Evolutionary conservation across 2,329 filamentous ascomycete genomes (phyloP).

Genomic region (Botrytis paeoniae): DNA sequence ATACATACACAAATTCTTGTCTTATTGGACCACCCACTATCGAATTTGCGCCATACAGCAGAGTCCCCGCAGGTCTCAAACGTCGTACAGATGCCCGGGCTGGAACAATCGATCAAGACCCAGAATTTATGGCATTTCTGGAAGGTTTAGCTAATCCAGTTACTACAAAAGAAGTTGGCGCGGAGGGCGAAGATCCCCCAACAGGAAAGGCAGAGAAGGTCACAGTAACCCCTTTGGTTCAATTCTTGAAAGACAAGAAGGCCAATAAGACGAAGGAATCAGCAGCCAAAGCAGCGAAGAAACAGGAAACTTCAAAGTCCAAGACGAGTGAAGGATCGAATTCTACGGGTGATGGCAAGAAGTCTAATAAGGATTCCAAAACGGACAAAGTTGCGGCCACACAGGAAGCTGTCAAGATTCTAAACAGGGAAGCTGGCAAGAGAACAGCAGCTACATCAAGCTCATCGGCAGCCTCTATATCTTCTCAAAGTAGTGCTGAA

Average conservation of each 20-base stretch:
- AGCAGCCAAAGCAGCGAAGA: slow-evolving; percentile 52
- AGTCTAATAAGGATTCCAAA: slow-evolving; percentile 60
- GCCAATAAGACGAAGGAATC: slow-evolving; percentile 65
- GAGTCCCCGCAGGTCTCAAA: slow-evolving; percentile 67
- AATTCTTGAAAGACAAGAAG: slow-evolving; percentile 89
- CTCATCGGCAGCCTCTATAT: slow-evolving; percentile 15
- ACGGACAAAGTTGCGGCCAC: slow-evolving; percentile 57
- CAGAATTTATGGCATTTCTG: slow-evolving; percentile 91
- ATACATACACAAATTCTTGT: slow-evolving; percentile 66
- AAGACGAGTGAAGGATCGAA: slow-evolving; percentile 49
- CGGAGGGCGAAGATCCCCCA: slow-evolving; percentile 33
- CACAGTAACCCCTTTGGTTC: slow-evolving; percentile 83
- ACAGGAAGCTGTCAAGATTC: slow-evolving; percentile 60
- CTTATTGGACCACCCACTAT: slow-evolving; percentile 76
- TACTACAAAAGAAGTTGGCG: slow-evolving; percentile 47
- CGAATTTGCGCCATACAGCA: slow-evolving; percentile 81
- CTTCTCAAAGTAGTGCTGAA: slow-evolving; percentile 26
- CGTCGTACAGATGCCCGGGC: slow-evolving; percentile 78
- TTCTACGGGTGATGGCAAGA: slow-evolving; percentile 47
- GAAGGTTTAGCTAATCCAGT: slow-evolving; percentile 75
- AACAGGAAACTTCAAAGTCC: slow-evolving; percentile 47
- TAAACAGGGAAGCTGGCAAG: slow-evolving; percentile 56
- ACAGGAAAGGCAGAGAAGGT: slow-evolving; percentile 51
- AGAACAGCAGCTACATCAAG: slow-evolving; percentile 43
- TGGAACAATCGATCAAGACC: slow-evolving; percentile 93